Evolutionary conservation across 495 filamentous ascomycete species (phyloP).

Genomic region (Hypoxylon cercidicola): DNA sequence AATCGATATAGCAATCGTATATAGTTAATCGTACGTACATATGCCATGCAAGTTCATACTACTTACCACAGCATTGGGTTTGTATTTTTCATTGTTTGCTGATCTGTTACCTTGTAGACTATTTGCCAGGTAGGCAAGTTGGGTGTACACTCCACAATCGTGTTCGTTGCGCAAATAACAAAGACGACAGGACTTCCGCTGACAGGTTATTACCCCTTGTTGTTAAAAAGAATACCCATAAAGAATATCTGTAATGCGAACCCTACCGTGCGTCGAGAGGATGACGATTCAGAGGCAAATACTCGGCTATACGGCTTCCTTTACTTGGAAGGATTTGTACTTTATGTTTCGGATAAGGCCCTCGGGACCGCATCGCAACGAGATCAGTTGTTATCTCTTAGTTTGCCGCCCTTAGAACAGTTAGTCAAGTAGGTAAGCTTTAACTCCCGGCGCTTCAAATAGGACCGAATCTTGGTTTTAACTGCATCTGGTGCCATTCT

Average conservation of each 20-base stretch:
- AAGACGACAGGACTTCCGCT: too few relatives aligned
- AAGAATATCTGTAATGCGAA: too few relatives aligned
- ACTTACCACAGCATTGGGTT: too few relatives aligned
- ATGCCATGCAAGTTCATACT: too few relatives aligned
- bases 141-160: too few relatives aligned
- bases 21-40: background rate
- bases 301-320: background rate
- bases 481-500: background rate
- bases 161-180: too few relatives aligned
- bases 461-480: background rate
- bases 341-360: background rate
- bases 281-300: too few relatives aligned
- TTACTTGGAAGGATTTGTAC: conserved; percentile 1
- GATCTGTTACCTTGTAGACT: too few relatives aligned
- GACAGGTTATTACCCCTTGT: too few relatives aligned
- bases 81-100: too few relatives aligned
- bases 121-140: too few relatives aligned
- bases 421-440: background rate
- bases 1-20: conserved; percentile 14
- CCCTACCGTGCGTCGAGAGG: background rate
- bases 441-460: background rate
- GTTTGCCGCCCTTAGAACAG: background rate
- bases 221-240: too few relatives aligned
- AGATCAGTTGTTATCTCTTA: background rate
- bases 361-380: background rate